Evolutionary conservation across 2,329 filamentous ascomycete genomes (phyloP).

Genomic region (Pochonia chlamydosporia): DNA sequence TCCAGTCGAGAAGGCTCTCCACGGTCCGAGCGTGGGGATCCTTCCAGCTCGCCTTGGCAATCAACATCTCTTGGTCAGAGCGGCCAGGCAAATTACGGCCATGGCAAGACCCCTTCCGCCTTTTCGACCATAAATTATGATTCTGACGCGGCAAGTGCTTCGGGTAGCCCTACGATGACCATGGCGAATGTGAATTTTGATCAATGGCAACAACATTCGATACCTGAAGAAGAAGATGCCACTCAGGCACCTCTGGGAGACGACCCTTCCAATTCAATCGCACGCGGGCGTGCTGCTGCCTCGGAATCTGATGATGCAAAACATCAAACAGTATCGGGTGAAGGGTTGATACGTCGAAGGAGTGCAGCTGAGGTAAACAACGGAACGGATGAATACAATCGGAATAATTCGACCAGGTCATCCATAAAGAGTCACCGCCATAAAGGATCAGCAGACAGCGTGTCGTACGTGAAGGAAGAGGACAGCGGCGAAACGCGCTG

Average conservation of each 20-base stretch:
- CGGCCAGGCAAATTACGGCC: conserved; percentile 12
- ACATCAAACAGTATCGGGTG: background rate
- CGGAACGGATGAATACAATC: conserved; percentile 5
- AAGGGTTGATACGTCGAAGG: background rate
- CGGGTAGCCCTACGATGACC: conserved; percentile 47
- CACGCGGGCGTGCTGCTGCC: too few species aligned
- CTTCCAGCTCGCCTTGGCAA: conserved; percentile 10
- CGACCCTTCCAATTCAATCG: background rate
- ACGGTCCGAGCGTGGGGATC: conserved; percentile 42
- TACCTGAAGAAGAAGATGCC: conserved; percentile 1
- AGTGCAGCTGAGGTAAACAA: conserved; percentile 1
- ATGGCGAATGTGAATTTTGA: conserved; percentile 27
- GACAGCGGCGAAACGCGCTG: conserved; percentile 54
- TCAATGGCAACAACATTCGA: background rate
- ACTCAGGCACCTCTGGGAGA: background rate
- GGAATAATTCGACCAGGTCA: conserved; percentile 11
- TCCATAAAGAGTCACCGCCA: conserved; percentile 38
- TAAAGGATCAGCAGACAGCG: conserved; percentile 58
- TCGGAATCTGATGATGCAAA: background rate
- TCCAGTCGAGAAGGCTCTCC: conserved; percentile 48
- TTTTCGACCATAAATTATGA: conserved; percentile 44
- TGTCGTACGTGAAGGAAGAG: conserved; percentile 64
- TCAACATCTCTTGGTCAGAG: conserved; percentile 6
- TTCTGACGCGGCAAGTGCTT: conserved; percentile 39
- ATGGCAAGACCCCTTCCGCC: conserved; percentile 43